Evolutionary conservation across 192 early-diverging fungal genomes (phyloP).

Genomic region (Coemansia sp.): DNA sequence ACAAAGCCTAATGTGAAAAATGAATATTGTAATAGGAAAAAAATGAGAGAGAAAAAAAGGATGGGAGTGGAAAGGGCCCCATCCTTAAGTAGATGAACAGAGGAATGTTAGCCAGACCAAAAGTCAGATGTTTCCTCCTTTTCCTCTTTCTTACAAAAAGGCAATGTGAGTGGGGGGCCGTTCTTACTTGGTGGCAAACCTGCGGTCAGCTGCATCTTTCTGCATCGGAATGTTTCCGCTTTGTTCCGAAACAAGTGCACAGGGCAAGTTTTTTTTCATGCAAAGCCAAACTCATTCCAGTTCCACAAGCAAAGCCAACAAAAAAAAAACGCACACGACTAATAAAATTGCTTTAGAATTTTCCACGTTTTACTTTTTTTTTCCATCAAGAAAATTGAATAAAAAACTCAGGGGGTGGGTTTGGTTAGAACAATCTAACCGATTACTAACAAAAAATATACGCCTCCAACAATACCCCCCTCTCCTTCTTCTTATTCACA

Average conservation of each 20-base stretch:
- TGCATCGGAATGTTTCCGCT: conserved; percentile 3
- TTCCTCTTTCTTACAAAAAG: background rate
- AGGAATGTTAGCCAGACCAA: background rate
- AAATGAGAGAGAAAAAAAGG: background rate
- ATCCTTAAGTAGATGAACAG: background rate
- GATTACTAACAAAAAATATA: background rate
- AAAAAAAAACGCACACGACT: background rate
- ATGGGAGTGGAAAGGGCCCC: background rate
- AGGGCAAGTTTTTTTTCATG: background rate
- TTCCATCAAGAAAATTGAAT: background rate
- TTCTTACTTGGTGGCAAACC: background rate
- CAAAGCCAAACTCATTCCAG: too few relatives aligned
- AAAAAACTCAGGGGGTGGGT: background rate
- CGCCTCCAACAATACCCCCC: background rate
- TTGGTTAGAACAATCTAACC: too few relatives aligned
- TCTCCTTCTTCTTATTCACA: too few relatives aligned
- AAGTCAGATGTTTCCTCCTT: background rate
- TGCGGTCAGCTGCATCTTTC: conserved; percentile 1
- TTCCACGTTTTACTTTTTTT: background rate
- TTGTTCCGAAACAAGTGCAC: background rate
- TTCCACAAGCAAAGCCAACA: background rate
- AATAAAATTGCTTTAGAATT: too few relatives aligned
- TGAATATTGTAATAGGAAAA: background rate
- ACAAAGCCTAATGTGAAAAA: background rate
- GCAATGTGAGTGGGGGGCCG: background rate